A percentile compares a stretch with the other conserved stretches of the same genome.
Conservation (phyloP, 352 stramenopile genomes). For the Pythium brassicae region DNA sequence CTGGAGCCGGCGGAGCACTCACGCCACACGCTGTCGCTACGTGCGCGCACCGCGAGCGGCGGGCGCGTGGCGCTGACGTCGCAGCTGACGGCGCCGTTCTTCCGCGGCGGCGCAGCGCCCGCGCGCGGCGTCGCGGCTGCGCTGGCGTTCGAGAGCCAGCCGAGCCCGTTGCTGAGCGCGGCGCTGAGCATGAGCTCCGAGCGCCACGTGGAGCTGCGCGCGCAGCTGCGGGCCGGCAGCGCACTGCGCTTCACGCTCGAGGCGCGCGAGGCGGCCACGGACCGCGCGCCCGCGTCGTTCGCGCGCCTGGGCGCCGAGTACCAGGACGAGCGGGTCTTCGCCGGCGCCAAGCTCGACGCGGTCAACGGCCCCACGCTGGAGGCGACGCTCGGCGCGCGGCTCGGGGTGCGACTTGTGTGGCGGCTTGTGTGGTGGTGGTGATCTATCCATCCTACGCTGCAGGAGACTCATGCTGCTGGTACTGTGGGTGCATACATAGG, state of each 20-base stretch:
- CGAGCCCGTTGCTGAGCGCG: slow-evolving; percentile 64
- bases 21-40: slow-evolving; percentile 45
- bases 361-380: slow-evolving; percentile 76
- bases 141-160: slow-evolving; percentile 59
- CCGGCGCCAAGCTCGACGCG: slow-evolving; percentile 66
- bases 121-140: slow-evolving; percentile 43
- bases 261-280: slow-evolving; percentile 63
- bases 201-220: slow-evolving; percentile 60
- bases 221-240: slow-evolving; percentile 54
- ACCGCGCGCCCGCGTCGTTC: slow-evolving; percentile 63
- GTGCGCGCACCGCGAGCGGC: slow-evolving; percentile 47
- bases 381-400: slow-evolving; percentile 39
- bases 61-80: slow-evolving; percentile 49
- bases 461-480: background rate
- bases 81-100: slow-evolving; percentile 60
- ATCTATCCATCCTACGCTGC: too few relatives aligned
- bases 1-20: slow-evolving; percentile 41
- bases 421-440: too few relatives aligned
- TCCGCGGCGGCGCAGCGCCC: slow-evolving; percentile 63
- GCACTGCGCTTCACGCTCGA: slow-evolving; percentile 66
- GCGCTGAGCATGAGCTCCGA: slow-evolving; percentile 64
- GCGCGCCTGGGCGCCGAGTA: slow-evolving; percentile 71
- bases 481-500: slow-evolving; percentile 13
- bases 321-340: slow-evolving; percentile 36
- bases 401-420: slow-evolving; percentile 33